Evolutionary conservation across 495 filamentous ascomycete genomes (phyloP).

Genomic region (Tetracladium marchalianum): DNA sequence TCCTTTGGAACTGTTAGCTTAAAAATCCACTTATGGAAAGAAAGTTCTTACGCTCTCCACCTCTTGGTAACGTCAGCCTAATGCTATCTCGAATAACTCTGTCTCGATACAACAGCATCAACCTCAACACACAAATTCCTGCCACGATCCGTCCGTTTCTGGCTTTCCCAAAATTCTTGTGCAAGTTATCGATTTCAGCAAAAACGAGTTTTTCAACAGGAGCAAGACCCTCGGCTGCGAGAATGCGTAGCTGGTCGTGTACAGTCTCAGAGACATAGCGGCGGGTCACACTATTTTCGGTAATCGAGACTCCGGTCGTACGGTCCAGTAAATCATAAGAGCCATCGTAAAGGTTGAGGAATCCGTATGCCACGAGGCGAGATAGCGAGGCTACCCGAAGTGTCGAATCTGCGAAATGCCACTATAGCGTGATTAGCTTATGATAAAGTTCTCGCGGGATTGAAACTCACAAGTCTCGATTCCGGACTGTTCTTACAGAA

Average conservation of each 20-base stretch:
- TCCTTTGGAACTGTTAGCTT: background rate
- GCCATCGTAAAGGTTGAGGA: constrained; percentile 1
- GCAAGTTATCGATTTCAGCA: background rate
- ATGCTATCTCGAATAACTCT: background rate
- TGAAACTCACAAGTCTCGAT: too few species aligned
- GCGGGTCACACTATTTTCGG: background rate
- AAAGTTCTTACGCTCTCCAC: background rate
- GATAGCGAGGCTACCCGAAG: background rate
- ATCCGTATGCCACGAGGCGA: background rate
- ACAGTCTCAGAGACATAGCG: constrained; percentile 1
- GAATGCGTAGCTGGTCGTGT: constrained; percentile 5
- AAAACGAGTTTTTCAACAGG: constrained; percentile 1
- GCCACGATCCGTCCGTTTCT: constrained; percentile 2
- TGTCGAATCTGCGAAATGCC: background rate
- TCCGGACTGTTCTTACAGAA: too few species aligned
- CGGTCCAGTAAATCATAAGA: background rate
- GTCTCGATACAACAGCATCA: constrained; percentile 1
- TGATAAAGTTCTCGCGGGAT: too few species aligned
- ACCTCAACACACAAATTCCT: constrained; percentile 3
- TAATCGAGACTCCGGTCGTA: too few species aligned
- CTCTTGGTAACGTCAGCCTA: background rate
- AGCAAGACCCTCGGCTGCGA: constrained; percentile 1
- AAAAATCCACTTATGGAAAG: background rate
- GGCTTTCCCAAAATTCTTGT: background rate
- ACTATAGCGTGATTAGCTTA: background rate